Evolutionary conservation across 441 rosid species (phyloP), one percentile per base, ranked within the genome.

Genomic region (Brassica hybrid): DNA sequence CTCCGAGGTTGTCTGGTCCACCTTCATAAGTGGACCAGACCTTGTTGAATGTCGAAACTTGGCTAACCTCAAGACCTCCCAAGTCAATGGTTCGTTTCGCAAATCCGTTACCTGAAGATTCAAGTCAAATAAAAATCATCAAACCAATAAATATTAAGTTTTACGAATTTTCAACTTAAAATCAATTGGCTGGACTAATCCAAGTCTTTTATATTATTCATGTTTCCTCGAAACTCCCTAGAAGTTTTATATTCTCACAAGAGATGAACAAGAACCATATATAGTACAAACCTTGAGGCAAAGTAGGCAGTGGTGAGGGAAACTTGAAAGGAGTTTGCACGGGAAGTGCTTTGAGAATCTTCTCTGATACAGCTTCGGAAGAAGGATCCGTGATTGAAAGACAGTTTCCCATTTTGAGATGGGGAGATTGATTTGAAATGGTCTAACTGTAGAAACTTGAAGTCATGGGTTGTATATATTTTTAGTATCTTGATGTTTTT

Each of bases 251-350:
- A 45, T 45, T 45, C 54, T 27, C 32, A 27, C 32, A 27, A 27
- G 32, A 27, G 0, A 45, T 48, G 43, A 52, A 13, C 11, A 66
- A 48, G 13, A 38, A 69, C 9, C 6, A 6, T 36, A 10, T 57
- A 56, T 45, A 27, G 38, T 59, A 38, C 63, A 57, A 67, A 58
- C 97, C 94, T 75, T 80, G 86, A 43, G 92, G 85, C 81, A 87
- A 93, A 65, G 84, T 59, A 62, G 94, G 98, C 41, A 91, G n/a
- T 6, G 94, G 86, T 32, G 94, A 83, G 0, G 98, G 98, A 80
- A 93, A 87, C 78, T 72, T 82, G 83, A 91, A 93, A 58, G 81
- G 2, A 63, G 85, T 80, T 10, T 86, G 86, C 8, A 89, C 83
- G 10, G 97, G 90, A 52, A 84, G 76, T 61, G 85, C 80, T 61